These are phyloP conservation scores for Clavulina sp. DNA, from an alignment of 768 basidiomycete species.

Conservation along the genomic window DNA sequence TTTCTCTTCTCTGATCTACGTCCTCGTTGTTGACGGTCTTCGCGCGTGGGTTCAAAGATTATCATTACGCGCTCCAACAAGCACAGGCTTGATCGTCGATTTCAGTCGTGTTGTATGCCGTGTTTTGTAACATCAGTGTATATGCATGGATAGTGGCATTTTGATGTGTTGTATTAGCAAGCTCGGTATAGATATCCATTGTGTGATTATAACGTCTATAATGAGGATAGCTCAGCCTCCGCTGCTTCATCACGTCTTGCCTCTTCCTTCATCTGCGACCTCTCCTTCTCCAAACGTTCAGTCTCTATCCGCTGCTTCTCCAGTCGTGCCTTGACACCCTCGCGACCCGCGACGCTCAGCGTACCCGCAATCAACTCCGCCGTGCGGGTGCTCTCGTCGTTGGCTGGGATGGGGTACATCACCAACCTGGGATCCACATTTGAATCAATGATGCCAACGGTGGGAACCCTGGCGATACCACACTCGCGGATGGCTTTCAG, in stretches of 20 bases:
- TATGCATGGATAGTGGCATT: too few relatives aligned
- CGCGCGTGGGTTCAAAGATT: too few relatives aligned
- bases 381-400: conserved; percentile 82
- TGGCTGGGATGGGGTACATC: conserved; percentile 97
- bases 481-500: conserved; percentile 82
- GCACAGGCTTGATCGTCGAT: too few relatives aligned
- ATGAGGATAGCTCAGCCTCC: background rate
- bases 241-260: background rate
- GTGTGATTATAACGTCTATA: too few relatives aligned
- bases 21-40: too few relatives aligned
- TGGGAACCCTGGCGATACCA: conserved; percentile 75
- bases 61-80: too few relatives aligned
- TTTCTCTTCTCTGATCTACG: too few relatives aligned
- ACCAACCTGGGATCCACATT: conserved; percentile 92
- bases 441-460: conserved; percentile 86
- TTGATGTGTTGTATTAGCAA: background rate
- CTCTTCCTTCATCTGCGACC: background rate
- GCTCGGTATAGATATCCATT: background rate
- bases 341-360: conserved; percentile 64
- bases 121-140: too few relatives aligned
- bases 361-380: conserved; percentile 84
- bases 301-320: conserved; percentile 25
- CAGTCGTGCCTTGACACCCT: conserved; percentile 19
- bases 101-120: too few relatives aligned
- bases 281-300: conserved; percentile 15